Evolutionary conservation across 768 basidiomycete species (phyloP).

Genomic region (Termitomyces sp.): DNA sequence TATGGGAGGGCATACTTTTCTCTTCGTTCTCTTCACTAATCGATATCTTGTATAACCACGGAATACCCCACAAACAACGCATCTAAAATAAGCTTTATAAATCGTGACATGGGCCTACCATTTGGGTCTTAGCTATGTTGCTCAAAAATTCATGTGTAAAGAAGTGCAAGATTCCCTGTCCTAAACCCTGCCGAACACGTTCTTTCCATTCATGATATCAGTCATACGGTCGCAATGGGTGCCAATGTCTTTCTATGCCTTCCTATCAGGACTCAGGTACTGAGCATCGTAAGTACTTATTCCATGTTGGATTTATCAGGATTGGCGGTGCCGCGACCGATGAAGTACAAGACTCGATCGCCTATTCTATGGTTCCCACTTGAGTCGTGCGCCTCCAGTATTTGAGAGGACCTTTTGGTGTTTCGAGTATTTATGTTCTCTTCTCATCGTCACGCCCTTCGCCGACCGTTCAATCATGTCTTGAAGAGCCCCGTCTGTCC

Average conservation of each 20-base stretch:
- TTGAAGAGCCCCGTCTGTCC: too few relatives aligned
- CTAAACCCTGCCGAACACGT: neutral
- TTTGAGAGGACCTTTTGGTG: too few relatives aligned
- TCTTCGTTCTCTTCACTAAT: constrained; percentile 29
- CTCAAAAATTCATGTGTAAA: neutral
- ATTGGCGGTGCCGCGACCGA: too few relatives aligned
- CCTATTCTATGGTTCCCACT: too few relatives aligned
- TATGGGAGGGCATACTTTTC: constrained; percentile 58
- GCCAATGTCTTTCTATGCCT: neutral
- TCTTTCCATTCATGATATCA: neutral
- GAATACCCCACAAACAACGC: neutral
- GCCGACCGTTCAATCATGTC: too few relatives aligned
- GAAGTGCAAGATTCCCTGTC: neutral
- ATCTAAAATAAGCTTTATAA: neutral
- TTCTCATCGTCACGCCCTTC: too few relatives aligned
- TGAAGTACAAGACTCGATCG: too few relatives aligned
- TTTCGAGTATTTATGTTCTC: too few relatives aligned
- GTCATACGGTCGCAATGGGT: neutral
- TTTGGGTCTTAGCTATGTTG: neutral
- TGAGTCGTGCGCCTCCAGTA: too few relatives aligned
- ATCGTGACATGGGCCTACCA: neutral
- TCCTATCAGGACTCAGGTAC: neutral
- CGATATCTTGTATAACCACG: neutral
- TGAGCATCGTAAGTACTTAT: too few relatives aligned
- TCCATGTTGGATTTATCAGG: too few relatives aligned